A percentile compares a stretch with the other conserved stretches of the same genome.
These are phyloP conservation scores for Pythium pyrilobum DNA, from an alignment of 352 stramenopile genomes.

Conservation along the genomic window DNA sequence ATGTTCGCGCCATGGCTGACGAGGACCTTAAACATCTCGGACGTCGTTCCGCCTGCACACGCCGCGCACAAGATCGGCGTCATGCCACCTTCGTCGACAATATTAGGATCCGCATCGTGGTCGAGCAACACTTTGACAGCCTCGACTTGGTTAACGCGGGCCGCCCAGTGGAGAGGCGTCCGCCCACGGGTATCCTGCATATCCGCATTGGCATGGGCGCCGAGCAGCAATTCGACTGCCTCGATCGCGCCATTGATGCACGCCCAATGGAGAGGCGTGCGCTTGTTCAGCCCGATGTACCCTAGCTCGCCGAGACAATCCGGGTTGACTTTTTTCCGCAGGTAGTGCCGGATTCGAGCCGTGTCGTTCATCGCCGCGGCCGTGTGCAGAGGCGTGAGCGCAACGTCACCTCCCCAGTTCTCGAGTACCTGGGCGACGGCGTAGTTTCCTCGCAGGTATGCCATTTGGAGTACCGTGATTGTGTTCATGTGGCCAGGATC, in stretches of 20 bases:
- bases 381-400: slow-evolving; percentile 71
- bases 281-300: slow-evolving; percentile 78
- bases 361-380: slow-evolving; percentile 72
- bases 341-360: slow-evolving; percentile 41
- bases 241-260: slow-evolving; percentile 60
- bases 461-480: slow-evolving; percentile 77
- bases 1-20: slow-evolving; percentile 59
- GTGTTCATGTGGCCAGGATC: slow-evolving; percentile 82
- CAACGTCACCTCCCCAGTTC: slow-evolving; percentile 77
- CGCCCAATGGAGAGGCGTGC: slow-evolving; percentile 75
- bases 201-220: slow-evolving; percentile 55
- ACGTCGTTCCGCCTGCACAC: slow-evolving; percentile 55
- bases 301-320: slow-evolving; percentile 75
- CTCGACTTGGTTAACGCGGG: slow-evolving; percentile 66
- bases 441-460: slow-evolving; percentile 78
- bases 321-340: slow-evolving; percentile 70
- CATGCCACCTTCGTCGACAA: slow-evolving; percentile 72
- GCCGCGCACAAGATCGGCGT: slow-evolving; percentile 70
- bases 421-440: slow-evolving; percentile 73
- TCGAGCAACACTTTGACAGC: slow-evolving; percentile 52
- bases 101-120: slow-evolving; percentile 56
- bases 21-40: slow-evolving; percentile 72
- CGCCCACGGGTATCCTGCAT: slow-evolving; percentile 60
- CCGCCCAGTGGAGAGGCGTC: slow-evolving; percentile 72
- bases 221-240: slow-evolving; percentile 54